Base-by-base conservation (phyloP, 2,329 filamentous ascomycete genomes). In the Microsporum ferrugineum region DNA sequence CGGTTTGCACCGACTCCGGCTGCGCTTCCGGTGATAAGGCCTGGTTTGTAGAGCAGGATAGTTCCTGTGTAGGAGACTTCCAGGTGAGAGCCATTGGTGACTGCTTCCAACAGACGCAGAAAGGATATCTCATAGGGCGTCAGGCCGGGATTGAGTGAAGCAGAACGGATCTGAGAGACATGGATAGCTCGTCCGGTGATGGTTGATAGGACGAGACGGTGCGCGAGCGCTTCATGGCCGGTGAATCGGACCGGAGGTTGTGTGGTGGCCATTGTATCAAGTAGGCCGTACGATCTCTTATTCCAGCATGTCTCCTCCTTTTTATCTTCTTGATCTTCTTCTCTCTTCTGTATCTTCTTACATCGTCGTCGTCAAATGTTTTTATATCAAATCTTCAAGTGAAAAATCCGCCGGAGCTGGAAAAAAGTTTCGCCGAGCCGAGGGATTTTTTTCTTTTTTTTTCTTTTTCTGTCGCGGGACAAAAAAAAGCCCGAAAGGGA, bases 61-160 rank as follows among this genome's bases (percentile, higher is more conserved):
- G 94, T 97, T 71, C 94, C 94, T 1, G 91, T 96, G 77, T 95
- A 94, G 8, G 91, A 96, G 68, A 99, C 96, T 70, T 96, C 91
- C 77, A 97, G 90, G 61, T 88, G 86, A 62, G 88, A 89, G 76
- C 94, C 94, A 79, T 99, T 99, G 70, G 94, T 99, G 69, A 99
- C 82, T 67, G 89, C 83, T 75, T 97, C 94, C 70, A 99, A 86
- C 17, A 99, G 88, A 61, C 94, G 91, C 36, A 99, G 83, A 75
- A 99, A 92, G 55, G 94, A 97, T 69, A 97, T 86, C 77, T 99
- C 94, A 78, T 96, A 88, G 57, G 90, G 87, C 60, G 89, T 87
- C 60, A 99, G 88, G 69, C 94, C 94, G 0, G 94, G 91, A 68
- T 88, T 86, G 45, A 89, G 91, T 55, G 88, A 86, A 47, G 90